These are phyloP conservation scores for Flaveria ramosissima DNA, from an alignment of 129 eudicot genomes.

Conservation along the genomic window DNA sequence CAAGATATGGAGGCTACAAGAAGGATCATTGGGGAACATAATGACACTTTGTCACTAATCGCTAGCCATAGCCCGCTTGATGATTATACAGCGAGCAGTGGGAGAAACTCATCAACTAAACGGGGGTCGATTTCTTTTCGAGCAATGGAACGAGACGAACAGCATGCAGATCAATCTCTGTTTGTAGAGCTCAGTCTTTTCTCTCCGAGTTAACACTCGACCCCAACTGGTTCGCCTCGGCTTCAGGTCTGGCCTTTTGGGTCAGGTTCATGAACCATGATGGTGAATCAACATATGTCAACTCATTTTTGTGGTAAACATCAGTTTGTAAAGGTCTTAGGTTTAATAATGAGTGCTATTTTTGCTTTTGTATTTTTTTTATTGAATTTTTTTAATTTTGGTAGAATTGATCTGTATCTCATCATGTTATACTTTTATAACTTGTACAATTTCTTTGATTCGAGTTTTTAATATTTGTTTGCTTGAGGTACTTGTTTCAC, in stretches of 20 bases:
- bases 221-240: conserved; percentile 66
- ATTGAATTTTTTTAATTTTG: neutral
- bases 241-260: conserved; percentile 70
- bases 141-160: conserved; percentile 59
- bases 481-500: conserved; percentile 1
- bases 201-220: conserved; percentile 56
- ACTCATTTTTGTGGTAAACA: conserved; percentile 65
- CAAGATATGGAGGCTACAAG: conserved; percentile 71
- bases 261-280: conserved; percentile 28
- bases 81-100: conserved; percentile 40
- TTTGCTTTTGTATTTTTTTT: conserved; percentile 9
- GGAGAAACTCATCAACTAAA: conserved; percentile 56
- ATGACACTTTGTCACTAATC: conserved; percentile 70
- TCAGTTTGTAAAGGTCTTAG: conserved; percentile 60
- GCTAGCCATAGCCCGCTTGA: conserved; percentile 57
- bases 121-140: conserved; percentile 78
- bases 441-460: conserved; percentile 36
- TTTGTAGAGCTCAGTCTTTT: conserved; percentile 84
- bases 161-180: conserved; percentile 28
- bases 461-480: conserved; percentile 9
- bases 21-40: conserved; percentile 45
- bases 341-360: conserved; percentile 47
- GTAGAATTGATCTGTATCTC: conserved; percentile 33
- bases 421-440: conserved; percentile 25
- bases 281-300: conserved; percentile 24